Base-by-base conservation (phyloP, 1,284 basidiomycete species). In the Trametes hirsuta region DNA sequence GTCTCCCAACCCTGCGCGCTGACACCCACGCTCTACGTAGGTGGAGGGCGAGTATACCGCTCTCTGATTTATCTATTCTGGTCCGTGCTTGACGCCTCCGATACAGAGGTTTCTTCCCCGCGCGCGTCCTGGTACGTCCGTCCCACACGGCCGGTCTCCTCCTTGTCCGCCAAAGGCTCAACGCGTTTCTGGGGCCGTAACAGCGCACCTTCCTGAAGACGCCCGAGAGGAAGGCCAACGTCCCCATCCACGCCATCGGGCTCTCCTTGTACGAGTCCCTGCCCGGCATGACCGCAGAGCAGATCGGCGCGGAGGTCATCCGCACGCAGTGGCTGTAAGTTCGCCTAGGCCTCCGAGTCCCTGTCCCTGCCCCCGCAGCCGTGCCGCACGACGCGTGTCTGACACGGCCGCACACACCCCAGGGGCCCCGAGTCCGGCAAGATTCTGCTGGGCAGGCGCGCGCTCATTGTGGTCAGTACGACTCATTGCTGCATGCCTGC, bases 231-330 rank as follows among this genome's bases (percentile, higher is more conserved):
- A 90, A 92, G 70, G 87, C 85, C 66, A 91, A 92, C 65, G 88
- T 97, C 55, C 92, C 93, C 55, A 97, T 97, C 66, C 87, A 89
- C 75, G 95, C 95, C 2, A 96, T 98, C 66, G 95, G 95, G 2
- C 83, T 98, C 36, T 95, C 93, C 2, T 81, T 98, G 4, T 98
- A 98, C 69, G 95, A 98, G 73, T 84, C 89, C 25, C 78, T 96
- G 12, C 88, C 90, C 8, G 91, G 88, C 22, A 83, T 84, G 21
- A 87, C 86, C 9, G 87, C 79, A 44, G 90, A 96, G 71, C 85
- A 90, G 71, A 83, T 94, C 59, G 94, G 94, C 35, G 85, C 81
- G 59, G 88, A 96, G 74, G 93, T 97, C 61, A 81, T 95, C 67
- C 84, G 94, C 56, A 97, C 94, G 9, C 95, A 97, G 74, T 97